These are phyloP conservation scores for Alternaria panax DNA, from an alignment of 2,329 filamentous ascomycete species.

Conservation along the genomic window DNA sequence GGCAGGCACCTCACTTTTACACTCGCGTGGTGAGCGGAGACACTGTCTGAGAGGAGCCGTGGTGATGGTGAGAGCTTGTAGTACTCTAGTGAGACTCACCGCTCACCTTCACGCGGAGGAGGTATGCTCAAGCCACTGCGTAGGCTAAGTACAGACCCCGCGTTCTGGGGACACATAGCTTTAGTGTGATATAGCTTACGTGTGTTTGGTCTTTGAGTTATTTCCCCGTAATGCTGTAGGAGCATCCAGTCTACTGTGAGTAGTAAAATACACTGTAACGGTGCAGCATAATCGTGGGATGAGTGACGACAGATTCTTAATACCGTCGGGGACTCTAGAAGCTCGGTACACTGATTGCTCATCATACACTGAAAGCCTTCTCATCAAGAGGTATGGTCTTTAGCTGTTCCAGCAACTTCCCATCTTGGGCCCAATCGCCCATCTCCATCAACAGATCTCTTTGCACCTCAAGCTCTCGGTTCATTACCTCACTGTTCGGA, in stretches of 20 bases:
- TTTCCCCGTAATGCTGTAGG: not conserved
- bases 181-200: not conserved
- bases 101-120: constrained; percentile 15
- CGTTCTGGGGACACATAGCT: not conserved
- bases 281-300: too few species aligned
- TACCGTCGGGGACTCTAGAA: not conserved
- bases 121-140: not conserved
- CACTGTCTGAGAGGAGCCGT: constrained; percentile 2
- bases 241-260: not conserved
- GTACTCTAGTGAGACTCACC: not conserved
- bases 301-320: too few species aligned
- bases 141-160: not conserved
- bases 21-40: constrained; percentile 13
- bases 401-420: not conserved
- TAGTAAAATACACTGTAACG: not conserved
- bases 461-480: constrained; percentile 38
- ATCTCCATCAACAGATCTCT: constrained; percentile 39
- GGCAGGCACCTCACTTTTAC: not conserved
- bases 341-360: not conserved
- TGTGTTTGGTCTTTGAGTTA: not conserved
- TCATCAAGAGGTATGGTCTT: not conserved
- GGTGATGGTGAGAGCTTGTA: constrained; percentile 14
- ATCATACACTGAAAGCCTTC: constrained; percentile 11
- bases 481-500: constrained; percentile 28
- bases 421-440: constrained; percentile 33